Percentiles rank a stretch among this genome's conserved stretches.
Evolutionary conservation across 2,329 filamentous ascomycete species (phyloP).

Genomic region (Ramichloridium luteum): DNA sequence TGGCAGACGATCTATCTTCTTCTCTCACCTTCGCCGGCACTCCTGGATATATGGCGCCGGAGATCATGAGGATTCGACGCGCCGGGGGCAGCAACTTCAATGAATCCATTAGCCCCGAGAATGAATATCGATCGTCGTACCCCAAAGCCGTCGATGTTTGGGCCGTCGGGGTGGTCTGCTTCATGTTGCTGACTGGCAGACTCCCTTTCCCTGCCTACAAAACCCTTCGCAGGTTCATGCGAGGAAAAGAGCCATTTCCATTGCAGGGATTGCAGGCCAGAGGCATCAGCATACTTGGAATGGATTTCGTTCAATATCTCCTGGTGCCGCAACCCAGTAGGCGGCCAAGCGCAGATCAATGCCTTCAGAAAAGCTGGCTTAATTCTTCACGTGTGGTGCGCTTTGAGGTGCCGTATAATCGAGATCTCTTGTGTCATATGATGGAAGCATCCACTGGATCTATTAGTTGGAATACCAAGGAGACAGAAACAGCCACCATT

Average conservation of each 20-base stretch:
- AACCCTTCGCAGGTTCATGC: background rate
- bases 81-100: background rate
- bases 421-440: too few species aligned
- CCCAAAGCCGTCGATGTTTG: constrained; percentile 1
- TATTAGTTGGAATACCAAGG: too few species aligned
- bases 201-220: background rate
- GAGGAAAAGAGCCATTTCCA: background rate
- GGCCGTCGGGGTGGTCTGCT: background rate
- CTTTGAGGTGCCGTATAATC: too few species aligned
- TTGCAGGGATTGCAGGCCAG: background rate
- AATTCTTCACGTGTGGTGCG: too few species aligned
- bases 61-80: too few species aligned
- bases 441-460: too few species aligned
- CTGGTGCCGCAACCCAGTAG: background rate
- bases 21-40: constrained; percentile 4
- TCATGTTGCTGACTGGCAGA: background rate
- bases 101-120: background rate
- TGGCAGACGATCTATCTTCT: constrained; percentile 1
- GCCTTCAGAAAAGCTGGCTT: background rate
- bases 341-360: background rate
- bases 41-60: constrained; percentile 1
- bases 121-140: background rate
- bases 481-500: too few species aligned
- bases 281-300: background rate
- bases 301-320: background rate